phyloP scores from a whole-genome alignment of 192 early-diverging fungal genomes.

The Coemansia sp. region DNA sequence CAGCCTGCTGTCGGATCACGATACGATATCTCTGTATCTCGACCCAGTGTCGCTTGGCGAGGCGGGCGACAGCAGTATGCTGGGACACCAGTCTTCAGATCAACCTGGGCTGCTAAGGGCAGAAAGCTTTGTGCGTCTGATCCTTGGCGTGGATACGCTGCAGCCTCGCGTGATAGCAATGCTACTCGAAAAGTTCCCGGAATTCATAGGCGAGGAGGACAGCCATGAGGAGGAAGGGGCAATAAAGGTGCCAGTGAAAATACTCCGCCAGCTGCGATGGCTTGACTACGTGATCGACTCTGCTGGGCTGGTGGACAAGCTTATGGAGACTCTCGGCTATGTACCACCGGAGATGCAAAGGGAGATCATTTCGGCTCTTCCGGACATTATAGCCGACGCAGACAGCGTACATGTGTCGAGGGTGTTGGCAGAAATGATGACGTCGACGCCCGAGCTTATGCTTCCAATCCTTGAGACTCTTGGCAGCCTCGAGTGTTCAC shows the following conservation, averaged over 20 bases:
- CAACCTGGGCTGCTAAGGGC: slow-evolving; percentile 1
- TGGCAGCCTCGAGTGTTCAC: slow-evolving; percentile 62
- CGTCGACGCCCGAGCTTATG: slow-evolving; percentile 59
- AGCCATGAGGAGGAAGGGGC: slow-evolving; percentile 11
- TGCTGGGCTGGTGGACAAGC: slow-evolving; percentile 59
- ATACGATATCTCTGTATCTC: slow-evolving; percentile 27
- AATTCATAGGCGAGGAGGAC: slow-evolving; percentile 59
- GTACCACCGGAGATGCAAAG: slow-evolving; percentile 67
- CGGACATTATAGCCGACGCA: slow-evolving; percentile 75
- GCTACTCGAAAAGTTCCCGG: slow-evolving; percentile 65
- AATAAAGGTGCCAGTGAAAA: slow-evolving; percentile 60
- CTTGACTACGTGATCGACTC: slow-evolving; percentile 73
- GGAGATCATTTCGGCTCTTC: slow-evolving; percentile 73
- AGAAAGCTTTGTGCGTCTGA: slow-evolving; percentile 64
- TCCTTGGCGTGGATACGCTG: slow-evolving; percentile 63
- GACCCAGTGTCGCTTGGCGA: slow-evolving; percentile 18
- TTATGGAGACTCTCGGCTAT: slow-evolving; percentile 69
- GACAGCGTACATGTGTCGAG: slow-evolving; percentile 66
- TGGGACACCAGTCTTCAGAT: not conserved
- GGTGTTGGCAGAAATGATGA: slow-evolving; percentile 65
- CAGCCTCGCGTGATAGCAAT: slow-evolving; percentile 59
- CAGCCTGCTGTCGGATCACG: slow-evolving; percentile 31
- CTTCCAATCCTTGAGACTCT: slow-evolving; percentile 74
- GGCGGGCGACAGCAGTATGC: slow-evolving; percentile 1
- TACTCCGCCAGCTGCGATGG: slow-evolving; percentile 77